Evolutionary conservation across 164 flowering plant species (phyloP).

Genomic region (Annona cherimola): DNA sequence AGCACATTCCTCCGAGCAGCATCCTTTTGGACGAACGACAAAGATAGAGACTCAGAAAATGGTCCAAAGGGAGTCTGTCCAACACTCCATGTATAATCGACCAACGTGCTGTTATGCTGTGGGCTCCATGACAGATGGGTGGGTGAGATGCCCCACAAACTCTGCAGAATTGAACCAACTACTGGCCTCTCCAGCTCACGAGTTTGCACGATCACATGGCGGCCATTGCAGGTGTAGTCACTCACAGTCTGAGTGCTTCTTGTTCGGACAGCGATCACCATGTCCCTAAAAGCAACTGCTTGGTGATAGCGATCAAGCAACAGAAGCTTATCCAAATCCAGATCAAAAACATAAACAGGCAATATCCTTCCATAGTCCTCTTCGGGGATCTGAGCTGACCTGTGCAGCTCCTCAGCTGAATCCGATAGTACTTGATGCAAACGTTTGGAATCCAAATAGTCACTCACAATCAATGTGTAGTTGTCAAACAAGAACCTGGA

Average conservation of each 20-base stretch:
- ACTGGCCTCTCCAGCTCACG: conserved; percentile 84
- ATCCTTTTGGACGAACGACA: conserved; percentile 93
- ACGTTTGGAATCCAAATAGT: conserved; percentile 90
- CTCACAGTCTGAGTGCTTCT: conserved; percentile 84
- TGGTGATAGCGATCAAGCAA: conserved; percentile 92
- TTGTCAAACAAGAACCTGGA: conserved; percentile 96
- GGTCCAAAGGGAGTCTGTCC: conserved; percentile 99
- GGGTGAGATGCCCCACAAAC: conserved; percentile 98
- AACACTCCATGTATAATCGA: conserved; percentile 96
- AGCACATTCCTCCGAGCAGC: conserved; percentile 88
- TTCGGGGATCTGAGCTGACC: conserved; percentile 48
- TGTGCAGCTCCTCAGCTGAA: conserved; percentile 64
- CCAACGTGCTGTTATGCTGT: conserved; percentile 64
- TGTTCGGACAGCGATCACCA: conserved; percentile 95
- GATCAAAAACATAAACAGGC: conserved; percentile 93
- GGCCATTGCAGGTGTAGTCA: conserved; percentile 93
- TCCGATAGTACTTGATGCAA: conserved; percentile 79
- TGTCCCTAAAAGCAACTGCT: conserved; percentile 82
- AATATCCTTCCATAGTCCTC: conserved; percentile 69
- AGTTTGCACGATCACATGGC: conserved; percentile 76
- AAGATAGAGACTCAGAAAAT: conserved; percentile 63
- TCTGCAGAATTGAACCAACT: conserved; percentile 88
- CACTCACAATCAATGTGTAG: conserved; percentile 88
- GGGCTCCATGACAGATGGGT: conserved; percentile 92
- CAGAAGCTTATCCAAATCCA: conserved; percentile 54